Evolutionary conservation across 2,329 filamentous ascomycete genomes (phyloP).

Genomic region (Epichloe brachyelytri): DNA sequence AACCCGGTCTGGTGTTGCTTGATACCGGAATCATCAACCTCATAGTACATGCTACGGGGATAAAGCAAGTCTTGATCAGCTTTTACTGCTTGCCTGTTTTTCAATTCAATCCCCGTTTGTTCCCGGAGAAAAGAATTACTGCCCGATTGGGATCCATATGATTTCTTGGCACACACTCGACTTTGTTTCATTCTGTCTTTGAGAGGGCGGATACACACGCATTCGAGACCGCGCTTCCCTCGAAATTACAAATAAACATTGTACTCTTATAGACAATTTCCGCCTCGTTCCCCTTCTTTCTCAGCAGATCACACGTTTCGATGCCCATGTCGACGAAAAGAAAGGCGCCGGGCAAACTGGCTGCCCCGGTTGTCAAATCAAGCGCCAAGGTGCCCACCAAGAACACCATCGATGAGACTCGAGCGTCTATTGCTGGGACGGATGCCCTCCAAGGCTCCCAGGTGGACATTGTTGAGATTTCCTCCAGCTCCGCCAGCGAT

Average conservation of each 20-base stretch:
- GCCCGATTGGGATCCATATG: neutral
- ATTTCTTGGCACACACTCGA: neutral
- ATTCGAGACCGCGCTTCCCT: neutral
- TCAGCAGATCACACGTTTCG: neutral
- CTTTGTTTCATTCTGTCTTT: neutral
- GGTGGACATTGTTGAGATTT: slow-evolving; percentile 41
- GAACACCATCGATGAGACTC: slow-evolving; percentile 44
- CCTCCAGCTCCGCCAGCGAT: slow-evolving; percentile 39
- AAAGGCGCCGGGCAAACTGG: slow-evolving; percentile 45
- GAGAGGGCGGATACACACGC: slow-evolving; percentile 1
- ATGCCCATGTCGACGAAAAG: slow-evolving; percentile 46
- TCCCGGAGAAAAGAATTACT: neutral
- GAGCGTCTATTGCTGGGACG: slow-evolving; percentile 36
- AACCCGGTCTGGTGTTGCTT: slow-evolving; percentile 9
- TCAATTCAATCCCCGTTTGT: neutral
- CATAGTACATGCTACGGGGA: neutral
- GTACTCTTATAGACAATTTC: neutral
- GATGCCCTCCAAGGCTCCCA: slow-evolving; percentile 25
- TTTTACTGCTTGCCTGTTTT: neutral
- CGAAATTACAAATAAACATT: neutral
- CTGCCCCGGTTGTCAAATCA: slow-evolving; percentile 39
- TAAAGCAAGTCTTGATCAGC: neutral
- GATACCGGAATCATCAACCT: neutral
- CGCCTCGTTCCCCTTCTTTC: neutral
- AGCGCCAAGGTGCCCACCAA: slow-evolving; percentile 38